phyloP scores from a whole-genome alignment of 1,139 yeast species.

The Suhomyces bolitotheri region DNA sequence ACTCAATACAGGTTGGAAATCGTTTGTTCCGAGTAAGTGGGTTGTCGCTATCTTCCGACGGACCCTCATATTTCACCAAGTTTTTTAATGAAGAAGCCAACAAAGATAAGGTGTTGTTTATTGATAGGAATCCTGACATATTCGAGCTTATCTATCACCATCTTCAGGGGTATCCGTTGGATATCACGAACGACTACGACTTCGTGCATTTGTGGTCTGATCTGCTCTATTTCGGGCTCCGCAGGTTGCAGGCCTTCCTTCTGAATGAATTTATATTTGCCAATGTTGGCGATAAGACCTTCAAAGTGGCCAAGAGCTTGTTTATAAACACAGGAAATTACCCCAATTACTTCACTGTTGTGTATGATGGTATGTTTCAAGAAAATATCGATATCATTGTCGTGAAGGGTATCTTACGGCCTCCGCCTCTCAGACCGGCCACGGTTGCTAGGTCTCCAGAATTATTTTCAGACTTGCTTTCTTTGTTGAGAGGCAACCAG shows the following conservation, averaged over 20 bases:
- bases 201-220: constrained; percentile 69
- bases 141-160: constrained; percentile 69
- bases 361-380: constrained; percentile 48
- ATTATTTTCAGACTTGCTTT: constrained; percentile 61
- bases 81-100: constrained; percentile 42
- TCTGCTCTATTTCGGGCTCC: constrained; percentile 69
- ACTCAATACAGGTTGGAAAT: constrained; percentile 72
- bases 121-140: constrained; percentile 74
- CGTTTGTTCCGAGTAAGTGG: constrained; percentile 65
- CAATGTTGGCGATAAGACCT: constrained; percentile 59
- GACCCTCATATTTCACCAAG: constrained; percentile 61
- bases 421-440: constrained; percentile 72
- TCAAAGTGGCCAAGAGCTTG: constrained; percentile 58
- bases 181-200: constrained; percentile 57
- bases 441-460: constrained; percentile 54
- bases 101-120: constrained; percentile 52
- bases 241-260: constrained; percentile 53
- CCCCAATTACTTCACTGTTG: constrained; percentile 75
- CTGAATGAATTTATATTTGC: constrained; percentile 57
- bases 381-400: constrained; percentile 46
- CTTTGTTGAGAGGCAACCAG: constrained; percentile 55
- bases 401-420: constrained; percentile 54
- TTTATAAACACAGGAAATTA: constrained; percentile 60
- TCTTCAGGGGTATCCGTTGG: constrained; percentile 74
- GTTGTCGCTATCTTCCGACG: constrained; percentile 81